These are phyloP conservation scores for Teratosphaeria destructans DNA, from an alignment of 2,329 filamentous ascomycete genomes.

Conservation along the genomic window DNA sequence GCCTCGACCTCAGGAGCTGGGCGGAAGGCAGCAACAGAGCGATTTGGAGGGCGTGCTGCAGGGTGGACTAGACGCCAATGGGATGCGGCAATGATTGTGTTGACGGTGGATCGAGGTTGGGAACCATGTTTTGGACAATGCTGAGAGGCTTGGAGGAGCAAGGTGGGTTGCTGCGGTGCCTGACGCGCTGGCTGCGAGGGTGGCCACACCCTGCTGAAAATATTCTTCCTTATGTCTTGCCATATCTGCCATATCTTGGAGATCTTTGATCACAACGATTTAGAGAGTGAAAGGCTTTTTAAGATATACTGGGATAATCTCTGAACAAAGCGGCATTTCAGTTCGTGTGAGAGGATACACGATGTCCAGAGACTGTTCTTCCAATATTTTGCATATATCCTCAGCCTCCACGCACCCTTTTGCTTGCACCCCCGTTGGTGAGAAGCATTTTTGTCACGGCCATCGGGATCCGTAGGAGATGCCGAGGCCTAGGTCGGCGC, in stretches of 20 bases:
- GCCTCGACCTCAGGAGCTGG: constrained; percentile 47
- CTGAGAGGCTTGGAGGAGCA: neutral
- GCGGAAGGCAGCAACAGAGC: constrained; percentile 49
- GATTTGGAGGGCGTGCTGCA: constrained; percentile 72
- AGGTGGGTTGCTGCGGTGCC: neutral
- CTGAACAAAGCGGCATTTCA: neutral
- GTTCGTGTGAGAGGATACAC: neutral
- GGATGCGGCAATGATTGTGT: constrained; percentile 9
- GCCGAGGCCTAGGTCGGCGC: neutral
- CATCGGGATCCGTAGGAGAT: neutral
- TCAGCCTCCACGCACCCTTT: neutral
- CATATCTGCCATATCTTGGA: neutral
- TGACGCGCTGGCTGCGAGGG: neutral
- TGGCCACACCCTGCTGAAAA: neutral
- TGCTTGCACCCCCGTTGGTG: neutral
- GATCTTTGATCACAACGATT: neutral
- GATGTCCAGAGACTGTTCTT: neutral
- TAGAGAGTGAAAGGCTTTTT: neutral
- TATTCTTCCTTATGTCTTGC: neutral
- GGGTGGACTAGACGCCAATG: constrained; percentile 16
- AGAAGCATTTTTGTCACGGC: neutral
- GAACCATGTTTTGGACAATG: neutral
- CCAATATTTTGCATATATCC: neutral
- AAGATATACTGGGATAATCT: neutral
- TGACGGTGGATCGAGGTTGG: neutral